Evolutionary conservation across 2,329 filamentous ascomycete species (phyloP), one percentile per base, ranked within the genome.

Genomic region (Botryosphaeria agaves): DNA sequence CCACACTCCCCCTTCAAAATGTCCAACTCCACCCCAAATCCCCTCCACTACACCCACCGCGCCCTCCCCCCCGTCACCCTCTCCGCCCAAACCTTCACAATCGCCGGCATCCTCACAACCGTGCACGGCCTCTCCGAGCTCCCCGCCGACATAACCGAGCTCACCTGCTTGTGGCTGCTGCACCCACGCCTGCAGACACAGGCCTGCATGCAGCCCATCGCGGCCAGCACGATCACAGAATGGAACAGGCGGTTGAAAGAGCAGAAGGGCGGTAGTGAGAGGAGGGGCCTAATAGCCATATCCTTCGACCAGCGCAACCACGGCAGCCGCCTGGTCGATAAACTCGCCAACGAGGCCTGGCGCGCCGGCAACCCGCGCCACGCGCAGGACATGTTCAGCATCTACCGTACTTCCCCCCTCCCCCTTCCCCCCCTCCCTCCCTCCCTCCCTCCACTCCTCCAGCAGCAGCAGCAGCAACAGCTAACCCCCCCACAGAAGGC

Each of bases 271-370:
- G 46, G 38, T 30, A 41, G 46, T 14, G 32, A 30, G 29, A 38
- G 42, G 18, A 57, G 61, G 35, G 79, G 78, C 0, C 55, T 95
- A 24, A 74, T 95, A 29, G 84, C 81, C 2, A 69, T 85, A 8
- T 70, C 77, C 2, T 92, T 93, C 52, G 89, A 95, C 55, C 84
- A 93, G 59, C 70, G 87, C 27, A 95, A 95, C 52, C 89, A 95
- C 54, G 89, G 89, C 16, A 66, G 69, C 3, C 62, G 89, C 32
- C 53, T 73, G 35, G 69, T 87, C 2, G 65, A 76, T 42, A 56
- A 67, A 5, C 41, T 64, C 12, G 72, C 77, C 16, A 95, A 94
- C 49, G 62, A 76, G 41, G 65, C 76, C 3, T 95, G 85, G 87
- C 67, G 69, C 26, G 55, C 69, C 21, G 84, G 83, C 18, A 93